Evolutionary conservation across 257 asterid genomes (phyloP), one percentile per base, ranked within the genome.

Genomic region (Rauvolfia tetraphylla): DNA sequence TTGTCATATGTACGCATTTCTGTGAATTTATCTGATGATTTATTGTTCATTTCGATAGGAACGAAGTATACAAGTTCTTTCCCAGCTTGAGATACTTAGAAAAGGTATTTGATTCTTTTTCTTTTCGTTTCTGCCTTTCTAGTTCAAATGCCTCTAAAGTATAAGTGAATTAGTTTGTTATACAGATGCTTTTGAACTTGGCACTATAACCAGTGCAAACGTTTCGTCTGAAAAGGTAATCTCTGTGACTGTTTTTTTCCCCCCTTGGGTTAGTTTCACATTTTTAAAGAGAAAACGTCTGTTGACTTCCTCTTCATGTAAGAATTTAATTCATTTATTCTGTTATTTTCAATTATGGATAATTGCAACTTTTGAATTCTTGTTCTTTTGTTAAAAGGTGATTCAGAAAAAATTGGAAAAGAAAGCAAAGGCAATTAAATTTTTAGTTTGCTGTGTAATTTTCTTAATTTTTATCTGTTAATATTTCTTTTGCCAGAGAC

Each of bases 51-150:
- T 73, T 56, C 83, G 75, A 83, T 89, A 88, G 96, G 88, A 89
- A 17, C 48, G 48, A n/a, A 68, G 79, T 51, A 72, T 86, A 78
- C 81, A 76, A 77, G 86, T 88, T 75, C 83, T 90, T 72, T 84
- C 92, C 57, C 93, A 86, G 76, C 91, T 90, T 68, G 96, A 88
- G 56, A 68, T 71, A 33, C 88, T 90, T 71, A 56, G 63, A 53
- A 82, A 81, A 89, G 89, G 97, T 91, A 78, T 57, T n/a, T n/a
- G 83, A 68, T 20, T 5, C 17, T 25, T 66, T 20, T 57, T 65
- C 58, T 78, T 38, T 72, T 27, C 13, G 79, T 39, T 75, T 36
- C 42, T 10, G 3, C 12, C n/a, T n/a, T n/a, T n/a, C n/a, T n/a
- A n/a, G n/a, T n/a, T n/a, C 2, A 22, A 38, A 63, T 27, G 1